A percentile compares a stretch with the other conserved stretches of the same genome.
These are phyloP conservation scores for Spirogloea muscicola DNA, from an alignment of 139 green algal genomes.

Conservation along the genomic window DNA sequence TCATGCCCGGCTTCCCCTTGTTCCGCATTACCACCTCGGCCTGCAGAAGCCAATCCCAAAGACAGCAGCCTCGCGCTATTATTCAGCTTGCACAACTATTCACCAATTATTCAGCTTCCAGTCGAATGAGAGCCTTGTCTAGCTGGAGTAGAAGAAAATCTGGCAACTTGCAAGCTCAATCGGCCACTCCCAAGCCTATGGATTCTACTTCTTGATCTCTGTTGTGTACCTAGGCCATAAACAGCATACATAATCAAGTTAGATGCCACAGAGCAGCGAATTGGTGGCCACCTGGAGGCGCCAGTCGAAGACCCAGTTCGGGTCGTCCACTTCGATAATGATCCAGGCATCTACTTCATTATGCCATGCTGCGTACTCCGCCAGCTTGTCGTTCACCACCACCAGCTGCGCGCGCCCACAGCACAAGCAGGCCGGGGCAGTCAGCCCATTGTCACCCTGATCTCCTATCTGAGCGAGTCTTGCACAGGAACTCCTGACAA, in stretches of 20 bases:
- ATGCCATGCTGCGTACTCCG: slow-evolving; percentile 77
- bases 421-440: background rate
- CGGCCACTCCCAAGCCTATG: background rate
- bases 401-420: slow-evolving; percentile 24
- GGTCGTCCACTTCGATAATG: slow-evolving; percentile 79
- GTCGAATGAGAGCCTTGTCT: background rate
- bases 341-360: slow-evolving; percentile 85
- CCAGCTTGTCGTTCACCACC: slow-evolving; percentile 67
- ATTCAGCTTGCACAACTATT: background rate
- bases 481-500: background rate
- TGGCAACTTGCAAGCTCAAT: background rate
- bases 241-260: background rate
- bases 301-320: slow-evolving; percentile 70
- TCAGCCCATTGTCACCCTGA: background rate
- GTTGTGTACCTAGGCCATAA: background rate
- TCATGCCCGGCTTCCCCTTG: slow-evolving; percentile 83
- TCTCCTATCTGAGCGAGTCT: background rate
- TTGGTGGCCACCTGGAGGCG: slow-evolving; percentile 50
- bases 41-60: slow-evolving; percentile 47
- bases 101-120: no score
- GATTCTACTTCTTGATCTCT: background rate
- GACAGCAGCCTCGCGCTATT: background rate
- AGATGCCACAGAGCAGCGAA: background rate
- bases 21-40: slow-evolving; percentile 84
- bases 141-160: background rate